Evolutionary conservation across 148 eudicot species (phyloP).

Genomic region (Vaccinium vitisidaea): DNA sequence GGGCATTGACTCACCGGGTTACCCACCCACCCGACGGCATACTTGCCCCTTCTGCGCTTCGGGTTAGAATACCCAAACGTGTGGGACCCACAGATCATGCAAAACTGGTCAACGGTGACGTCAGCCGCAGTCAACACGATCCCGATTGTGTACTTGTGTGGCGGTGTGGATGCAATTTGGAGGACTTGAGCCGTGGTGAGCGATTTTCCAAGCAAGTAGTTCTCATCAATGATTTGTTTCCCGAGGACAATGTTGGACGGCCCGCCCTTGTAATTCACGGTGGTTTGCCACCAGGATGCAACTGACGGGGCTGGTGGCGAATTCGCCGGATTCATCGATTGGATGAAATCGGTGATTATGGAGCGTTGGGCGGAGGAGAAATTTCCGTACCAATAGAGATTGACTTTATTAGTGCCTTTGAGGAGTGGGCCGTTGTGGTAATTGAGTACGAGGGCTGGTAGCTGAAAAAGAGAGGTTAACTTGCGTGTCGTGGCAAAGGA

Average conservation of each 20-base stretch:
- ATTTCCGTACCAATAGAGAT: constrained; percentile 55
- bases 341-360: constrained; percentile 31
- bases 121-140: constrained; percentile 49
- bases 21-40: constrained; percentile 48
- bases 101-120: constrained; percentile 40
- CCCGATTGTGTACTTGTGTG: constrained; percentile 21
- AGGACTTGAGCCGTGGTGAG: constrained; percentile 27
- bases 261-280: constrained; percentile 33
- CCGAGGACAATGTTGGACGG: constrained; percentile 27
- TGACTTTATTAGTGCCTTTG: constrained; percentile 37
- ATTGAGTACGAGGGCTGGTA: constrained; percentile 26
- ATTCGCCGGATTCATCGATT: constrained; percentile 20
- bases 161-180: constrained; percentile 21
- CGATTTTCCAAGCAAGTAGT: constrained; percentile 34
- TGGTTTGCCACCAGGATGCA: constrained; percentile 46
- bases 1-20: constrained; percentile 45
- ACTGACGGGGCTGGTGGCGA: constrained; percentile 26
- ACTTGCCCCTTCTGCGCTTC: neutral
- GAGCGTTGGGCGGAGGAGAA: constrained; percentile 43
- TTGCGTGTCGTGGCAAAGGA: neutral
- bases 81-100: constrained; percentile 48
- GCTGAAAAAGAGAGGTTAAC: constrained; percentile 25
- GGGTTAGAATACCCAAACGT: constrained; percentile 17
- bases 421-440: constrained; percentile 50
- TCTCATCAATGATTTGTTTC: constrained; percentile 33